Conservation (phyloP, 2,329 filamentous ascomycete genomes). For the Chaetomium olivaceum region DNA sequence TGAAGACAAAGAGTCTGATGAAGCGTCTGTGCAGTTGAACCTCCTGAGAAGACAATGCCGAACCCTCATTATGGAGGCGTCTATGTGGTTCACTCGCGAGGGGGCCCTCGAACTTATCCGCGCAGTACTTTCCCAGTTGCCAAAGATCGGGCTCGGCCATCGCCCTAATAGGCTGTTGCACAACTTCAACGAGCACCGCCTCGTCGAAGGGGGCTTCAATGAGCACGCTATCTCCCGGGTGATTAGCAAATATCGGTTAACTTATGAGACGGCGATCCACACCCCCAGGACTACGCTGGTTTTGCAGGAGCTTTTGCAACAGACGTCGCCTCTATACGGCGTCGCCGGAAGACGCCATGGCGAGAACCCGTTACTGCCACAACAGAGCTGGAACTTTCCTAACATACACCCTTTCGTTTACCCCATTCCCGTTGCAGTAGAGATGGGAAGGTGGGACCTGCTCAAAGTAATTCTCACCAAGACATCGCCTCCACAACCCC, state of each 20-base stretch:
- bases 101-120: neutral
- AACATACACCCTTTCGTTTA: neutral
- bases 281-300: neutral
- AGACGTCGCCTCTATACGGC: neutral
- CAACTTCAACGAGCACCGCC: neutral
- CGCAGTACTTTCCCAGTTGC: neutral
- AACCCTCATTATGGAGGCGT: neutral
- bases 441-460: neutral
- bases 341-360: neutral
- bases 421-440: neutral
- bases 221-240: neutral
- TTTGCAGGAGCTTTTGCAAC: neutral
- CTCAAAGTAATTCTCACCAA: constrained; percentile 4
- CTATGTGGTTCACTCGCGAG: no score
- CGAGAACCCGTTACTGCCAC: neutral
- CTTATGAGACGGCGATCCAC: no score
- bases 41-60: neutral
- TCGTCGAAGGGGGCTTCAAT: no score
- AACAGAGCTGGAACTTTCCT: neutral
- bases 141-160: neutral
- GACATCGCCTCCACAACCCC: neutral
- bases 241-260: neutral
- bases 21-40: neutral
- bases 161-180: neutral
- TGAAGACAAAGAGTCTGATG: no score